Percentiles rank a stretch among this genome's conserved stretches.
These are phyloP conservation scores for Rhizopogon salebrosus DNA, from an alignment of 768 basidiomycete species.

Conservation along the genomic window DNA sequence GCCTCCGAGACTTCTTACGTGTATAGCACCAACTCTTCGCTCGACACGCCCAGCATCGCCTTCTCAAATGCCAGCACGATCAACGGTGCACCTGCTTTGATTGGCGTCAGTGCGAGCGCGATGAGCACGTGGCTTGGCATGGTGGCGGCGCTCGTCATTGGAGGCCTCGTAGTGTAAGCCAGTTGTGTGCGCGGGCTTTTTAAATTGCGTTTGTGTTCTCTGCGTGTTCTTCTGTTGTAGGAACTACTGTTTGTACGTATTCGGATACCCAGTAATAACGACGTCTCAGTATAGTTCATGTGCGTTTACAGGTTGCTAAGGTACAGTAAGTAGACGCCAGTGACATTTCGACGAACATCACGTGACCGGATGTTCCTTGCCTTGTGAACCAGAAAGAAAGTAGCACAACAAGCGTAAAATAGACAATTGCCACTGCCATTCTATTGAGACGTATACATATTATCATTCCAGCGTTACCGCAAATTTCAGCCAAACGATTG, in stretches of 20 bases:
- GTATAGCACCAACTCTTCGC: slow-evolving; percentile 51
- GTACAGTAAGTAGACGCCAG: too few relatives aligned
- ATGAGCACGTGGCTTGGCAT: slow-evolving; percentile 7
- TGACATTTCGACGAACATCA: too few relatives aligned
- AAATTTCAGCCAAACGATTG: too few relatives aligned
- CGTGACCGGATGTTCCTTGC: too few relatives aligned
- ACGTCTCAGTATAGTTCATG: too few relatives aligned
- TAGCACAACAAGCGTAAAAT: too few relatives aligned
- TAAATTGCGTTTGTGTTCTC: neutral
- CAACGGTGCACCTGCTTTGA: slow-evolving; percentile 29
- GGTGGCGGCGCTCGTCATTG: slow-evolving; percentile 9
- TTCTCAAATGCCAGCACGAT: slow-evolving; percentile 58
- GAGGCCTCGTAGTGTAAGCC: slow-evolving; percentile 17
- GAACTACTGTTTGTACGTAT: neutral
- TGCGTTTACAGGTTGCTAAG: too few relatives aligned
- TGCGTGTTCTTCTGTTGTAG: neutral
- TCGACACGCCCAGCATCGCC: slow-evolving; percentile 46
- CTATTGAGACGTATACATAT: too few relatives aligned
- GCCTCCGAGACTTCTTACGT: slow-evolving; percentile 57
- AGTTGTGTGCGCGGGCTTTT: neutral
- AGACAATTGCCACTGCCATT: too few relatives aligned
- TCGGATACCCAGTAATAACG: too few relatives aligned
- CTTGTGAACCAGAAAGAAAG: too few relatives aligned
- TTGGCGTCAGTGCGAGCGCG: slow-evolving; percentile 6
- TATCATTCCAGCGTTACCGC: too few relatives aligned